Percentiles rank a stretch among this genome's conserved stretches.
Conservation (phyloP, 1,139 yeast species). For the Geotrichum aggregatum region DNA sequence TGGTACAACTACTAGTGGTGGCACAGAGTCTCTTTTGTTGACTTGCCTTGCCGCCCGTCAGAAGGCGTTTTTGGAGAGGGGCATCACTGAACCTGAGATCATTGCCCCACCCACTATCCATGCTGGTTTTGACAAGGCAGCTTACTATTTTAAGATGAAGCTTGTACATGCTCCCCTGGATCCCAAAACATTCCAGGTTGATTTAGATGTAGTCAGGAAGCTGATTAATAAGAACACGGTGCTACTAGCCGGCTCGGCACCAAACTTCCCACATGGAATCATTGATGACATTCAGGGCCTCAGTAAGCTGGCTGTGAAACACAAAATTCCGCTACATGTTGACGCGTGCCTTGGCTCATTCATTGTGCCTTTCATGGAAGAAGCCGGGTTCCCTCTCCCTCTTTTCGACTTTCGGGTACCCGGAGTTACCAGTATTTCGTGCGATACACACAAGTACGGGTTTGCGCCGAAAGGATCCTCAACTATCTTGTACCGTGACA, state of each 20-base stretch:
- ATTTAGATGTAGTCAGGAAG: constrained; percentile 56
- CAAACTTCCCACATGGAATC: constrained; percentile 95
- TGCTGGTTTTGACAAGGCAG: constrained; percentile 94
- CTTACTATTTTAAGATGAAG: constrained; percentile 83
- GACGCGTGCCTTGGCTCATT: constrained; percentile 96
- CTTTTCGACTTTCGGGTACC: constrained; percentile 79
- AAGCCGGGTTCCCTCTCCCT: constrained; percentile 52
- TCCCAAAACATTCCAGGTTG: constrained; percentile 63
- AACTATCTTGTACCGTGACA: constrained; percentile 76
- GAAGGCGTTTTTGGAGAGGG: constrained; percentile 58
- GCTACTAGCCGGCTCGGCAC: constrained; percentile 86
- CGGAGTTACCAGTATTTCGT: constrained; percentile 95
- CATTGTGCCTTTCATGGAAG: constrained; percentile 72
- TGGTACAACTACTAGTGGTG: constrained; percentile 95
- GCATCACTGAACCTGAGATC: constrained; percentile 75
- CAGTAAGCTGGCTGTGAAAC: constrained; percentile 58
- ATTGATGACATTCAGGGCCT: constrained; percentile 80
- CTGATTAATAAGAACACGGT: constrained; percentile 76
- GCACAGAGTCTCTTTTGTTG: constrained; percentile 84
- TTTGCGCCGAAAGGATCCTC: constrained; percentile 98
- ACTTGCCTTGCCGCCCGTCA: constrained; percentile 80
- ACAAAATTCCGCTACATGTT: constrained; percentile 80
- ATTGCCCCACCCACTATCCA: constrained; percentile 87
- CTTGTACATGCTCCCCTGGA: constrained; percentile 77
- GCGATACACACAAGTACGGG: constrained; percentile 97